Evolutionary conservation across 192 early-diverging fungal genomes (phyloP), one percentile per base, ranked within the genome.

Genomic region (Geranomyces variabilis): DNA sequence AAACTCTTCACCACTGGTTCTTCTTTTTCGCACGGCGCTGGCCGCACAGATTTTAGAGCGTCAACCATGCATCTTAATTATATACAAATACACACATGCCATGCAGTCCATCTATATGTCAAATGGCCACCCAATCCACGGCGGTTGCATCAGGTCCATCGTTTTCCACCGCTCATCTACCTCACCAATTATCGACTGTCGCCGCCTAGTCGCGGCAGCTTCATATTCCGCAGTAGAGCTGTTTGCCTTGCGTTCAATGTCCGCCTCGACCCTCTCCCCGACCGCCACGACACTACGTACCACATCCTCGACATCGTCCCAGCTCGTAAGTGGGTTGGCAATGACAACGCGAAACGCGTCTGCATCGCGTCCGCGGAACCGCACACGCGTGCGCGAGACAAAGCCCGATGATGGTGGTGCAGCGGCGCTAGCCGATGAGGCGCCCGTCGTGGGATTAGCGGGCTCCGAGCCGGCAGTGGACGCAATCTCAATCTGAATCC

Each of bases 271-370:
- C 45, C 31, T 26, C 61, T 43, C 53, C 0, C 81, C 82, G 36
- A 84, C 55, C 34, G 21, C 28, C 9, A 83, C 66, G 63, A 84
- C 78, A 53, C 83, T 74, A 17, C 57, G 21, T 17, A 86, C 47
- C 9, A 78, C 73, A 21, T 62, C 75, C 44, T 86, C 83, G 15
- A 86, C 77, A 63, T 86, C 81, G 24, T 83, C 80, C 80, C 80
- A 81, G 57, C 71, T 79, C 10, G 83, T 84, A 47, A 84, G 66
- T 17, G 85, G 83, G 60, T 86, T 86, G 34, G 85, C 83, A 29
- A 86, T 76, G 9, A 86, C 85, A 0, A 84, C 79, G 19, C 85
- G 77, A 60, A 86, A 86, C 43, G 79, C 80, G 64, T 80, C 81
- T 48, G 81, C 79, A 19, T 72, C 71, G 19, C 73, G 60, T 7